Conservation (phyloP, 176 grass and related monocot genomes). For the Rhynchospora pubera region DNA sequence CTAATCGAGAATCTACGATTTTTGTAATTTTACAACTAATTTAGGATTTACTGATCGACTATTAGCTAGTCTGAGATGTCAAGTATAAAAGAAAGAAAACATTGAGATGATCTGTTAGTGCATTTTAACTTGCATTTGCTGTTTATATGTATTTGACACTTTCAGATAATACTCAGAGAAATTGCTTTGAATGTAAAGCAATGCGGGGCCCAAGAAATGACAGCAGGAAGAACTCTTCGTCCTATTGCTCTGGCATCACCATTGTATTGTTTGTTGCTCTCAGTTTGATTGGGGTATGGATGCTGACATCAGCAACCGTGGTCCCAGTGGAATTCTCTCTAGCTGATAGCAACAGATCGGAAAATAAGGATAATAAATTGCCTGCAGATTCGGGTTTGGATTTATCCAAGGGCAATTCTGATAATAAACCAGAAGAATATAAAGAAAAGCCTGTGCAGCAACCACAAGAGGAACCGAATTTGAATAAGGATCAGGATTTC, state of each 20-base stretch:
- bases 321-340: slow-evolving; percentile 53
- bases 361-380: slow-evolving; percentile 17
- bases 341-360: slow-evolving; percentile 19
- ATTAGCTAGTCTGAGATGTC: not conserved
- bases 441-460: slow-evolving; percentile 3
- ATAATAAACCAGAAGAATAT: slow-evolving; percentile 13
- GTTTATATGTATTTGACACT: not conserved
- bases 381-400: not conserved
- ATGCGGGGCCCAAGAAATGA: slow-evolving; percentile 24
- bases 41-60: not conserved
- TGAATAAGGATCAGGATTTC: slow-evolving; percentile 14
- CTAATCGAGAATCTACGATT: not conserved
- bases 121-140: not conserved
- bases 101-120: not conserved
- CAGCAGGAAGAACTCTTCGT: slow-evolving; percentile 13
- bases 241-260: slow-evolving; percentile 33
- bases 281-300: slow-evolving; percentile 66
- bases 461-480: slow-evolving; percentile 5
- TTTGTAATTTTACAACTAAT: not conserved
- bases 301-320: slow-evolving; percentile 55
- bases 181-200: slow-evolving; percentile 12
- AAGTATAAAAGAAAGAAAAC: not conserved
- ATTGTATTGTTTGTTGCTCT: slow-evolving; percentile 55
- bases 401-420: slow-evolving; percentile 12
- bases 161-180: not conserved